Evolutionary conservation across 2,329 filamentous ascomycete species (phyloP), one percentile per base, ranked within the genome.

Genomic region (Diaporthe eres): DNA sequence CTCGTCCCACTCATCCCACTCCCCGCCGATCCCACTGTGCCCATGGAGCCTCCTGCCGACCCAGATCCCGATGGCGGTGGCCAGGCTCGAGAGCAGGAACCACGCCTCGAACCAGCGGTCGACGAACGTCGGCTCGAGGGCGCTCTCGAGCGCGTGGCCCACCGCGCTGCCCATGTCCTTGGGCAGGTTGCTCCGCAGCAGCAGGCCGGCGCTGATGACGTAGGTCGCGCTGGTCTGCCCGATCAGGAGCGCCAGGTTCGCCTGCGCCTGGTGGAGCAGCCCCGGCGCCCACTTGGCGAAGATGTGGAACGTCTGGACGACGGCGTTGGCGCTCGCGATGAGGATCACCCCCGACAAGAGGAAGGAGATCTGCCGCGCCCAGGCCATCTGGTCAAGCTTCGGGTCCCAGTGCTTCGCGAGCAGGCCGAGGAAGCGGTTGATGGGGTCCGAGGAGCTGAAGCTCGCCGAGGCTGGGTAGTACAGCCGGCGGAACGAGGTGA

Each of bases 51-150:
- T 92, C 77, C 91, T 88, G 0, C 94, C 93, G 5, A 95, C 82
- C 88, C 93, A 94, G 31, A 97, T 92, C 0, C 94, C 94, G n/a
- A 90, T 81, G 1, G 89, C 92, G 1, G 95, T 97, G 17, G 89
- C 81, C 0, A 87, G 85, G 77, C 92, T 93, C 7, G 93, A 93
- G 3, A 92, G 82, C 74, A 98, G 83, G 82, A 97, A 98, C 92
- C 95, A 96, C 10, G 91, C 92, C 83, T 98, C 95, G 79, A 98
- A 98, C 95, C 95, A 98, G 42, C 90, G 88, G 80, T 97, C 92
- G 7, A 94, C 93, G 80, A 94, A 95, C 0, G 87, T 87, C 9
- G 91, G 91, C 80, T 94, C 93, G 12, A 97, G 87, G 22, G 94
- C 94, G 28, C 94, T 94, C 58, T 94, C 92, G 42, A 98, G 85